phyloP scores from a whole-genome alignment of 495 filamentous ascomycete species.

The Bacidia gigantensis region DNA sequence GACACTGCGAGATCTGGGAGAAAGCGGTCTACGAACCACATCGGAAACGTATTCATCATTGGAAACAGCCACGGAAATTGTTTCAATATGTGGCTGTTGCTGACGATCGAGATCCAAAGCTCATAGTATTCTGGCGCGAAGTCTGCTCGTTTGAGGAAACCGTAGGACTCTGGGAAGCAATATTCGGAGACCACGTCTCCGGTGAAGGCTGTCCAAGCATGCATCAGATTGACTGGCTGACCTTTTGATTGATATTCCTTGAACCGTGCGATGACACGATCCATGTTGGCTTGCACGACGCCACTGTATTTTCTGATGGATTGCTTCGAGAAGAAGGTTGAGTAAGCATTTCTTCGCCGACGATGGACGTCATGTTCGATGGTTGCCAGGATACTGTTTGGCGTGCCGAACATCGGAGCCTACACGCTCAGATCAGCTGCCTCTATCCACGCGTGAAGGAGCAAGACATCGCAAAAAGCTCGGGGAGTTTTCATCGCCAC shows the following conservation, averaged over 20 bases:
- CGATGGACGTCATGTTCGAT: constrained; percentile 34
- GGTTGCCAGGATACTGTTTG: constrained; percentile 31
- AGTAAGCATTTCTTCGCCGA: constrained; percentile 27
- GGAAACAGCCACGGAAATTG: constrained; percentile 20
- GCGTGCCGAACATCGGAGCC: constrained; percentile 7
- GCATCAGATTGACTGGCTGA: constrained; percentile 22
- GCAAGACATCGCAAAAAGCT: too few relatives aligned
- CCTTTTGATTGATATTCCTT: constrained; percentile 20
- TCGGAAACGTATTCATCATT: constrained; percentile 12
- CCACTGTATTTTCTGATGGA: constrained; percentile 7
- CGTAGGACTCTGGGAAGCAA: constrained; percentile 28
- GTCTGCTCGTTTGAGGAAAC: constrained; percentile 19
- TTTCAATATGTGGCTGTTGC: constrained; percentile 13
- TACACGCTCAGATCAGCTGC: too few relatives aligned
- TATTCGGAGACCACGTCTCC: constrained; percentile 33
- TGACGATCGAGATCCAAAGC: constrained; percentile 12
- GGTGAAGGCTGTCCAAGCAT: constrained; percentile 27
- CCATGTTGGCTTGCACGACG: constrained; percentile 11
- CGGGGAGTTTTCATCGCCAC: neutral
- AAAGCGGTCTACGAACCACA: constrained; percentile 13
- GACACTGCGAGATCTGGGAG: constrained; percentile 8
- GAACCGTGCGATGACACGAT: constrained; percentile 23
- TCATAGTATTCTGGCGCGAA: constrained; percentile 12
- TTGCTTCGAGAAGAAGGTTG: constrained; percentile 15
- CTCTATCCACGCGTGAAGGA: too few relatives aligned